These are phyloP conservation scores for Pleurostoma richardsiae DNA, from an alignment of 2,329 filamentous ascomycete genomes.

Conservation along the genomic window DNA sequence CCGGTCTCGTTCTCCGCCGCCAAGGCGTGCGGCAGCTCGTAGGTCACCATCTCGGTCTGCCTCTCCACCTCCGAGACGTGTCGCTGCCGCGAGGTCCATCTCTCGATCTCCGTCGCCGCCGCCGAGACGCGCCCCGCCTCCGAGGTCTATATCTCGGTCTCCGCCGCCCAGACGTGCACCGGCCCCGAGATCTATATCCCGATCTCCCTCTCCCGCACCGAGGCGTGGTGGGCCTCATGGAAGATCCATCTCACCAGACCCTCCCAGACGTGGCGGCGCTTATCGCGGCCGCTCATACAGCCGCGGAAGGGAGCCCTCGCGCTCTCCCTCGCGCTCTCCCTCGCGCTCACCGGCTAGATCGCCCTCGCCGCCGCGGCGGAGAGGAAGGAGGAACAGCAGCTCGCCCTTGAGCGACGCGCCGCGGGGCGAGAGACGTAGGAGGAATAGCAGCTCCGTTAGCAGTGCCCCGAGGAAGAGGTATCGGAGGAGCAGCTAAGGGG, in stretches of 20 bases:
- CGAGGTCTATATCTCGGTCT: slow-evolving; percentile 4
- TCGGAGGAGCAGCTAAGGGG: slow-evolving; percentile 3
- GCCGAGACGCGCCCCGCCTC: background rate
- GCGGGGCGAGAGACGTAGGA: slow-evolving; percentile 6
- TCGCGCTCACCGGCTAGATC: slow-evolving; percentile 4
- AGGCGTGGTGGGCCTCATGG: slow-evolving; percentile 3
- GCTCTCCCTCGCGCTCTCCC: slow-evolving; percentile 3
- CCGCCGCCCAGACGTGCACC: slow-evolving; percentile 3
- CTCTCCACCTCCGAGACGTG: slow-evolving; percentile 4
- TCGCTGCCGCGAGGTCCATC: background rate
- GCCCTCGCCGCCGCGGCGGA: slow-evolving; percentile 4
- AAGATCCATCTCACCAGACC: slow-evolving; percentile 1
- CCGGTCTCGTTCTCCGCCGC: slow-evolving; percentile 3
- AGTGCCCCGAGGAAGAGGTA: slow-evolving; percentile 8
- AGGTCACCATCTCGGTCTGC: slow-evolving; percentile 6
- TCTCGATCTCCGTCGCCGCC: slow-evolving; percentile 1
- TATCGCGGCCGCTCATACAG: slow-evolving; percentile 6
- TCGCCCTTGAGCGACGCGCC: slow-evolving; percentile 4
- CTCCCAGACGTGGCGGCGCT: slow-evolving; percentile 4
- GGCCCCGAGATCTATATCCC: slow-evolving; percentile 1
- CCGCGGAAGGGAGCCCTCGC: slow-evolving; percentile 3
- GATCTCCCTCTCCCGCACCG: slow-evolving; percentile 5
- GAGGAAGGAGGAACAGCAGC: slow-evolving; percentile 3
- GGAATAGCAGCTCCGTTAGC: slow-evolving; percentile 9
- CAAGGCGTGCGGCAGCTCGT: background rate